phyloP scores from a whole-genome alignment of 305 asterid genomes.

The Fraxinus platypoda region DNA sequence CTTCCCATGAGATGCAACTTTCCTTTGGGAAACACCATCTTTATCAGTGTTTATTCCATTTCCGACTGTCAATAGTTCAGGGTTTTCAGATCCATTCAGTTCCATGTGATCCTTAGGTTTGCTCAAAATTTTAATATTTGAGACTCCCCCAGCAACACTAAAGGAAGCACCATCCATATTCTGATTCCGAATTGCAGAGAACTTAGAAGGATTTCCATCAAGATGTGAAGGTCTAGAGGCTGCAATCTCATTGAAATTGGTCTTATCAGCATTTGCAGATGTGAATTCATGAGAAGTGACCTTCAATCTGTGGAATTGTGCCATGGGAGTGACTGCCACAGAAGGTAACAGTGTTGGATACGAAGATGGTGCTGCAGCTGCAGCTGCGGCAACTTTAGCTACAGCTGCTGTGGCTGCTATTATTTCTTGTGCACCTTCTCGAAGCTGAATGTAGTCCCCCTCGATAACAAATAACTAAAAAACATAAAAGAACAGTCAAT shows the following conservation, averaged over 20 bases:
- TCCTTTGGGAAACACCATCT: conserved; percentile 42
- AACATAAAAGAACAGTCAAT: background rate
- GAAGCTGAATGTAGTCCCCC: conserved; percentile 80
- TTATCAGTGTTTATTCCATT: conserved; percentile 42
- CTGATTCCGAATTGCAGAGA: conserved; percentile 38
- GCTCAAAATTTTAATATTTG: conserved; percentile 58
- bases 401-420: conserved; percentile 85
- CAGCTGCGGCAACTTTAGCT: conserved; percentile 87
- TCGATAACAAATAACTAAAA: conserved; percentile 69
- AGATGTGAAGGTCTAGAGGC: conserved; percentile 33
- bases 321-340: conserved; percentile 86
- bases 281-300: conserved; percentile 45
- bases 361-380: conserved; percentile 57
- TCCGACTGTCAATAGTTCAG: conserved; percentile 32
- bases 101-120: conserved; percentile 55
- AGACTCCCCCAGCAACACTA: conserved; percentile 41
- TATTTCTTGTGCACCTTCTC: conserved; percentile 82
- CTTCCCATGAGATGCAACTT: conserved; percentile 50
- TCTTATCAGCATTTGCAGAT: conserved; percentile 36
- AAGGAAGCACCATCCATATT: conserved; percentile 40
- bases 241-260: conserved; percentile 35
- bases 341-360: conserved; percentile 63
- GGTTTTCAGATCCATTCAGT: conserved; percentile 42
- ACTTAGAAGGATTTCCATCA: conserved; percentile 37
- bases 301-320: conserved; percentile 64